Base-by-base conservation (phyloP, 2,329 filamentous ascomycete genomes). In the Capronia coronata region DNA sequence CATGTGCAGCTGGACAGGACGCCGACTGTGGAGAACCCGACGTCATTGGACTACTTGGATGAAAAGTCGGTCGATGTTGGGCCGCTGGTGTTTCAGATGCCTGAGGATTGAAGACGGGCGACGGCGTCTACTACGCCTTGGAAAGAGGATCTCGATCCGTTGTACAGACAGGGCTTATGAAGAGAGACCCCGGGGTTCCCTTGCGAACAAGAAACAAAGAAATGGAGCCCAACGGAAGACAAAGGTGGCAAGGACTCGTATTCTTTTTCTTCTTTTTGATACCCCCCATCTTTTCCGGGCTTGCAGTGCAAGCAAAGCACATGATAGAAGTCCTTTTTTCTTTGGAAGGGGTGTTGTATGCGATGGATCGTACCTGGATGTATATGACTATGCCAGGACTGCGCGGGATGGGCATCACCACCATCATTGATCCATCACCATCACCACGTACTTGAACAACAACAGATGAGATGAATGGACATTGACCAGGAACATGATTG, bases 1-100 rank as follows among this genome's bases (percentile, higher is more conserved):
- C 43, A 43, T 25, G 55, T 59, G 21, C 51, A 56, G 22, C 48
- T 61, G n/a, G 57, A 59, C 34, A 32, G 42, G 14, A 53, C 48
- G 9, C 49, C 56, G 3, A 55, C 53, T 1, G 27, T 30, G 9
- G 58, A 52, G 4, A 45, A 50, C 6, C 46, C 44, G 16, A 25
- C 43, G 39, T 35, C 42, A 2, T 39, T 45, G 41, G 55, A 52
- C 14, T 49, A 52, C 22, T 45, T 60, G 21, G 52, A 59, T 34
- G 58, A 60, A 40, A 59, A 59, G 34, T 25, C 54, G 23, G 30
- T 30, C n/a, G 23, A 43, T 11, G 14, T 19, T 25, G 42, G 40
- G 32, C 42, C 46, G 14, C 11, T 42, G 18, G 34, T 58, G 10
- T 60, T 60, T 39, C 35, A 53, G 21, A 46, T 60, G 30, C 56